Evolutionary conservation across 2,329 filamentous ascomycete genomes (phyloP).

Genomic region (Colletotrichum sp.): DNA sequence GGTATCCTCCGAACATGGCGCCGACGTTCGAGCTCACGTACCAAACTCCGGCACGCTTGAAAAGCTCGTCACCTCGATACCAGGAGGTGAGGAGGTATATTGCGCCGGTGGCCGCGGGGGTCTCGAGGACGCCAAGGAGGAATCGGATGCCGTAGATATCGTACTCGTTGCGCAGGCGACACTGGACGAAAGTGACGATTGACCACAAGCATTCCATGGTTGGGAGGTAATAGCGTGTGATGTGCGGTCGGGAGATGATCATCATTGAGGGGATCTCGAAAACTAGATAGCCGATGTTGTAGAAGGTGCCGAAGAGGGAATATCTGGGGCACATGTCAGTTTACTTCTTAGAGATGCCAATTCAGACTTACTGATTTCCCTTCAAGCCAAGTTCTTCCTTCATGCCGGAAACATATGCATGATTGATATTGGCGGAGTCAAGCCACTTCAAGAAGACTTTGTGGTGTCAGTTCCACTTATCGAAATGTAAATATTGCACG

Average conservation of each 20-base stretch:
- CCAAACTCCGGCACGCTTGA: slow-evolving; percentile 53
- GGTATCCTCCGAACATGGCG: slow-evolving; percentile 54
- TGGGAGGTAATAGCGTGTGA: slow-evolving; percentile 20
- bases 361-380: slow-evolving; percentile 37
- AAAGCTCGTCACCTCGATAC: slow-evolving; percentile 36
- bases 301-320: slow-evolving; percentile 20
- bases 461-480: too few species aligned
- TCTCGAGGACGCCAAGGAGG: slow-evolving; percentile 30
- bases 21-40: slow-evolving; percentile 48
- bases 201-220: slow-evolving; percentile 23
- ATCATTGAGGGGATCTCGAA: slow-evolving; percentile 24
- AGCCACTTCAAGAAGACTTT: slow-evolving; percentile 35
- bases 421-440: slow-evolving; percentile 31
- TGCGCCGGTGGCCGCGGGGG: slow-evolving; percentile 16
- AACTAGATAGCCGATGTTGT: slow-evolving; percentile 22
- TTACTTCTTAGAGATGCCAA: too few species aligned
- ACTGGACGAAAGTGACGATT: slow-evolving; percentile 21
- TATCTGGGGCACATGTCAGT: not conserved
- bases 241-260: slow-evolving; percentile 19
- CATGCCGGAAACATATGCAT: slow-evolving; percentile 43
- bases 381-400: slow-evolving; percentile 36
- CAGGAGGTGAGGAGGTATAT: slow-evolving; percentile 33
- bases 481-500: too few species aligned
- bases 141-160: slow-evolving; percentile 32
- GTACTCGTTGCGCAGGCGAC: slow-evolving; percentile 20